Evolutionary conservation across 257 asterid species (phyloP).

Genomic region (Primulina tabacum): DNA sequence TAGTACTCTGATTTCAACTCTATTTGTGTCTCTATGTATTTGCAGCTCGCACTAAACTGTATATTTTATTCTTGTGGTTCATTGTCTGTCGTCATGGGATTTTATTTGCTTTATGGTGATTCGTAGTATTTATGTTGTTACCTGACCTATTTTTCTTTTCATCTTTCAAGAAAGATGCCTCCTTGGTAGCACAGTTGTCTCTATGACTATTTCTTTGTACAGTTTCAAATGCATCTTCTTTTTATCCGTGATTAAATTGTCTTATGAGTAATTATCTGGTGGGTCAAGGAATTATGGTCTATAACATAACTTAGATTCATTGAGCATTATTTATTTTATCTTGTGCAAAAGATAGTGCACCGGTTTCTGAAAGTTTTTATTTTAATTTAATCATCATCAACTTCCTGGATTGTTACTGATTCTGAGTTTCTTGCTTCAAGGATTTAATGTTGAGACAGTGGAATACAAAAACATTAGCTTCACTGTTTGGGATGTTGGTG

Average conservation of each 20-base stretch:
- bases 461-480: slow-evolving; percentile 42
- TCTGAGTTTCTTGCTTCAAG: slow-evolving; percentile 15
- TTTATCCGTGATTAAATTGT: background rate
- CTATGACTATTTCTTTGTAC: background rate
- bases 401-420: background rate
- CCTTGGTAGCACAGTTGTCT: background rate
- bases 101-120: background rate
- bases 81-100: background rate
- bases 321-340: background rate
- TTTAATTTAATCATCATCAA: background rate
- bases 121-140: too few relatives aligned
- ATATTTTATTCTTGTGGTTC: background rate
- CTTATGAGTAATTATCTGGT: background rate
- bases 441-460: slow-evolving; percentile 40
- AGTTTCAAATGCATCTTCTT: background rate
- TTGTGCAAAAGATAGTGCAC: background rate
- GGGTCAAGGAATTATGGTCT: background rate
- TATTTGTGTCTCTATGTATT: background rate
- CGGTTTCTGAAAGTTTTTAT: background rate
- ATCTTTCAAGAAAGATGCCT: background rate
- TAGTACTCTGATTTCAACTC: background rate
- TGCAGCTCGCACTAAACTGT: background rate
- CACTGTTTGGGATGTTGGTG: slow-evolving; percentile 46
- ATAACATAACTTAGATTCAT: background rate
- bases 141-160: too few relatives aligned